phyloP scores from a whole-genome alignment of 176 grass and related monocot genomes.

The Phragmites australis region DNA sequence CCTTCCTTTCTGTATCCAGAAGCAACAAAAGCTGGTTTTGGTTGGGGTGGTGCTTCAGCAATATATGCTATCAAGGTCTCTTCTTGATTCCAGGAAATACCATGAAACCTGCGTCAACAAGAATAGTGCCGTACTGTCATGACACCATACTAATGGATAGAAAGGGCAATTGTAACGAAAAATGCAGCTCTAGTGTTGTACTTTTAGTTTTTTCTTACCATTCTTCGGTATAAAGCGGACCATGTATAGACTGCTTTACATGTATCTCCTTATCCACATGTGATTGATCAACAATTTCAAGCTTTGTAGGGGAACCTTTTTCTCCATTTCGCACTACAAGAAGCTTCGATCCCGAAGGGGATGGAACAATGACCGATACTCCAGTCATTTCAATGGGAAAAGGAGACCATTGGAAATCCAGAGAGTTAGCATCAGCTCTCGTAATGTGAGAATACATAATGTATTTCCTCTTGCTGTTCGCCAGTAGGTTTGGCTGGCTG shows the following conservation, averaged over 20 bases:
- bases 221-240: constrained; percentile 56
- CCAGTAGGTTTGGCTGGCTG: constrained; percentile 48
- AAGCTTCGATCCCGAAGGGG: constrained; percentile 57
- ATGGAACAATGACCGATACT: constrained; percentile 44
- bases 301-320: constrained; percentile 48
- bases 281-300: constrained; percentile 56
- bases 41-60: constrained; percentile 50
- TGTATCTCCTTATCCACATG: constrained; percentile 55
- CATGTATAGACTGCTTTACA: constrained; percentile 49
- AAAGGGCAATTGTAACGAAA: not conserved
- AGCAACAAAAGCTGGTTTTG: constrained; percentile 43
- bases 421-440: constrained; percentile 23
- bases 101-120: constrained; percentile 61
- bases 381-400: constrained; percentile 65
- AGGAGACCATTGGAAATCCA: constrained; percentile 64
- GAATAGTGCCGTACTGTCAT: not conserved
- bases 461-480: constrained; percentile 53
- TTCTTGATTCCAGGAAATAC: constrained; percentile 76
- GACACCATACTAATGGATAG: not conserved
- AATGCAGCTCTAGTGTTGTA: not conserved
- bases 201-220: constrained; percentile 50
- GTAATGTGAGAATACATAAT: constrained; percentile 55
- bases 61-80: constrained; percentile 63
- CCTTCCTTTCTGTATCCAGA: constrained; percentile 43
- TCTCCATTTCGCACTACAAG: constrained; percentile 62